Evolutionary conservation across 306 rosid species (phyloP).

Genomic region (Lablab purpureus): DNA sequence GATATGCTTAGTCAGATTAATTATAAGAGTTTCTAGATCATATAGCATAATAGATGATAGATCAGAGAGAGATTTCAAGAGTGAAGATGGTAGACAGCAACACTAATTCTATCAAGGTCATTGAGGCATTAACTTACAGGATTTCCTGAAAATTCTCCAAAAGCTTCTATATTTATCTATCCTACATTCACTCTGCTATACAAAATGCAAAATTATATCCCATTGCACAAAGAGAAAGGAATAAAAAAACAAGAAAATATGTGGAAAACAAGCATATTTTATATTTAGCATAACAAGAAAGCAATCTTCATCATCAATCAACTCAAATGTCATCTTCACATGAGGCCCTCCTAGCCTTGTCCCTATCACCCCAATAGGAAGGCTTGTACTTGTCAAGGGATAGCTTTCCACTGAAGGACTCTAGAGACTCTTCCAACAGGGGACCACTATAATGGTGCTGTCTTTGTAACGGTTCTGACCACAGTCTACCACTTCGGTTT

Average conservation of each 20-base stretch:
- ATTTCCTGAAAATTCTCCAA: conserved; percentile 57
- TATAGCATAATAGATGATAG: neutral
- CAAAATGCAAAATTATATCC: conserved; percentile 67
- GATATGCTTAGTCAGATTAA: no score
- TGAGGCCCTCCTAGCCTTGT: conserved; percentile 59
- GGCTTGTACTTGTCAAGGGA: conserved; percentile 69
- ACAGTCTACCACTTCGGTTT: conserved; percentile 75
- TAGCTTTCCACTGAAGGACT: conserved; percentile 76
- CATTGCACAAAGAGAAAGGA: conserved; percentile 48
- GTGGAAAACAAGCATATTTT: conserved; percentile 42
- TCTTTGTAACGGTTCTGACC: conserved; percentile 71
- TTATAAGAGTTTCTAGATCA: no score
- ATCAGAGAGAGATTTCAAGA: neutral
- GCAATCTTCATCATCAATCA: conserved; percentile 34
- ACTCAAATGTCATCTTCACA: conserved; percentile 60
- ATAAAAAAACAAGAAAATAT: conserved; percentile 43
- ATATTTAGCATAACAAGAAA: conserved; percentile 41
- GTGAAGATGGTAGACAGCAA: conserved; percentile 8
- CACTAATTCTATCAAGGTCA: conserved; percentile 33
- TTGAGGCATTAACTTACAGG: conserved; percentile 47
- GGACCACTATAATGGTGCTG: conserved; percentile 71
- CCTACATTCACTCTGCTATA: conserved; percentile 62
- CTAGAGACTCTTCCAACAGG: conserved; percentile 62
- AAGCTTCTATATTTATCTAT: conserved; percentile 50
- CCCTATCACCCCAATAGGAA: conserved; percentile 66